Conservation (phyloP, 2,329 filamentous ascomycete species). For the Alternaria viburni region DNA sequence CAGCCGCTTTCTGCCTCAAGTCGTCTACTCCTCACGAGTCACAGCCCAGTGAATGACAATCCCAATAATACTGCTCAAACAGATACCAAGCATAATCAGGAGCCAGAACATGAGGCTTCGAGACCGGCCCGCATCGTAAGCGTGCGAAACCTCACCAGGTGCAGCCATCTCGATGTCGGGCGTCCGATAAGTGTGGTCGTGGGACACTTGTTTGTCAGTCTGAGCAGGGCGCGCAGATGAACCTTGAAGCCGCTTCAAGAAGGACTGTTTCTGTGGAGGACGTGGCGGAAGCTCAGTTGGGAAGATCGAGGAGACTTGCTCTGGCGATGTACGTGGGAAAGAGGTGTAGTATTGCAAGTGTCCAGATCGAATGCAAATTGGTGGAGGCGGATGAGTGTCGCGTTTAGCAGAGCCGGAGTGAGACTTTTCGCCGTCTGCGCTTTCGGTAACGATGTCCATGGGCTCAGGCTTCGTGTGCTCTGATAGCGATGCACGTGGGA, state of each 20-base stretch:
- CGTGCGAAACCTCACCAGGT: rapidly evolving
- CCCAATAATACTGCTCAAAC: background rate
- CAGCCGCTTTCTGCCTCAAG: background rate
- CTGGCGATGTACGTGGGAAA: background rate
- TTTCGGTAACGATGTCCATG: background rate
- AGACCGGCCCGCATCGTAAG: too few species aligned
- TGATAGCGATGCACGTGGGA: background rate
- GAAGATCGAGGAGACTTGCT: background rate
- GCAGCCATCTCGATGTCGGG: background rate
- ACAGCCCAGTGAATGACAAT: background rate
- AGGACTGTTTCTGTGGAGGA: background rate
- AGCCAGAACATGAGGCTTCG: background rate
- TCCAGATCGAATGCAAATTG: background rate
- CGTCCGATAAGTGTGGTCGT: background rate
- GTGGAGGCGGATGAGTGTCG: background rate
- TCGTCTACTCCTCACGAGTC: background rate
- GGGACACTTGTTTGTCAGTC: background rate
- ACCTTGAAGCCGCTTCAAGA: background rate
- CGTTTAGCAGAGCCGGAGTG: background rate
- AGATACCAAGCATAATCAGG: background rate
- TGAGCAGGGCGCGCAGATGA: background rate
- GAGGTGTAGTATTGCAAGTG: background rate
- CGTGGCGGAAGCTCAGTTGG: background rate
- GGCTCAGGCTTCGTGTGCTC: background rate
- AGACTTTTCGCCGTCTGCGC: background rate